These are phyloP conservation scores for Fomitopsis palustris DNA, from an alignment of 1,284 basidiomycete species.

Conservation along the genomic window DNA sequence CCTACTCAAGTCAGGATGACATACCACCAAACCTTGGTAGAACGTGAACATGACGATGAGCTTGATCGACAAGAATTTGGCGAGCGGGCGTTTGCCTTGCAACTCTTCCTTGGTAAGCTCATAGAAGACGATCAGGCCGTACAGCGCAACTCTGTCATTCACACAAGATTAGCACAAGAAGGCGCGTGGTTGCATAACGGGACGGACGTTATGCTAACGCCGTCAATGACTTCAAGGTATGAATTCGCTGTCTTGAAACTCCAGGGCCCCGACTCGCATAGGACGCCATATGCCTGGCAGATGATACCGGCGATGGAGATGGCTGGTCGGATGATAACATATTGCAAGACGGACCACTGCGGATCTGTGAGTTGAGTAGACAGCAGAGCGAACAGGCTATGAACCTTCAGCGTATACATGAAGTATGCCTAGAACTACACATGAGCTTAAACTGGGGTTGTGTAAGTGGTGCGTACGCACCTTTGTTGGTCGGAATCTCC, in stretches of 20 bases:
- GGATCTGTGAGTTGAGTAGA: neutral
- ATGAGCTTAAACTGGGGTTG: neutral
- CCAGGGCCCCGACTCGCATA: constrained; percentile 63
- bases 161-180: neutral
- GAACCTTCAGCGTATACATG: constrained; percentile 81
- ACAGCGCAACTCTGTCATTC: constrained; percentile 61
- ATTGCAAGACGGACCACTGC: constrained; percentile 83
- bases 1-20: neutral
- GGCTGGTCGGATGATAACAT: constrained; percentile 71
- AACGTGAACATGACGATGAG: constrained; percentile 85
- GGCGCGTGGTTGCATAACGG: neutral
- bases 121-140: constrained; percentile 81
- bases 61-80: constrained; percentile 84
- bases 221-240: constrained; percentile 71
- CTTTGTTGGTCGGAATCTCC: constrained; percentile 80
- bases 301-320: constrained; percentile 74
- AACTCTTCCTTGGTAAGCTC: constrained; percentile 77
- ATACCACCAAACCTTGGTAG: constrained; percentile 71
- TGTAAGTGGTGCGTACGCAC: constrained; percentile 27
- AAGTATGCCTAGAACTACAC: constrained; percentile 62
- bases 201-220: constrained; percentile 71
- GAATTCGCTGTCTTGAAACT: constrained; percentile 63
- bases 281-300: constrained; percentile 59
- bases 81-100: constrained; percentile 67
- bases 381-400: neutral